phyloP scores from a whole-genome alignment of 495 filamentous ascomycete species.

The Xylaria intraflava region DNA sequence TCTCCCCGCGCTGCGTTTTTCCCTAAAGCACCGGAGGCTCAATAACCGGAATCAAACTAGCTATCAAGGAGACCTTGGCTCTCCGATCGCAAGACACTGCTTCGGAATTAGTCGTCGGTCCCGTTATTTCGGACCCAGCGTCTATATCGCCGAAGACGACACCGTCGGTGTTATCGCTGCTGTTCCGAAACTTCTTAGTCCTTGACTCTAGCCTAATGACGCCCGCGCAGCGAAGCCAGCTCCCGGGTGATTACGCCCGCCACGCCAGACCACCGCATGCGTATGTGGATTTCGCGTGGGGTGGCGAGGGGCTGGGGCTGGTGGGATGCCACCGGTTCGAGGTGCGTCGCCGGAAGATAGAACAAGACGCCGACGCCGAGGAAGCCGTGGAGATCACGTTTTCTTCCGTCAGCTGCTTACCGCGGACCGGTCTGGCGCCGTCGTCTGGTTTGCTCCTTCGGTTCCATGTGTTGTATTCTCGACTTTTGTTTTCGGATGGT shows the following conservation, averaged over 20 bases:
- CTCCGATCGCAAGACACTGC: neutral
- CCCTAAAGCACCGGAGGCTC: neutral
- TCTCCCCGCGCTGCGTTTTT: neutral
- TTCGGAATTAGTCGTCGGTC: neutral
- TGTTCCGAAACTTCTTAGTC: slow-evolving; percentile 13
- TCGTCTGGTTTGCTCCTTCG: neutral
- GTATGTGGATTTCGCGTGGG: slow-evolving; percentile 9
- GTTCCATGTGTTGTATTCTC: slow-evolving; percentile 14
- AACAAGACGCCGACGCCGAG: neutral
- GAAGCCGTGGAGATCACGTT: slow-evolving; percentile 1
- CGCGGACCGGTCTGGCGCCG: neutral
- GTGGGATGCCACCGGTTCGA: neutral
- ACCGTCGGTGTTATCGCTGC: slow-evolving; percentile 5
- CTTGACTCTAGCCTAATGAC: slow-evolving; percentile 4
- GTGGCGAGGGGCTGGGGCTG: neutral
- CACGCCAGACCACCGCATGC: slow-evolving; percentile 4
- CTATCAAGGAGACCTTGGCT: neutral
- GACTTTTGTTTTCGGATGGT: slow-evolving; percentile 13
- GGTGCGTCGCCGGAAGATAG: neutral
- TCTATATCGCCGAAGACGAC: neutral
- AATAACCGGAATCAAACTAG: neutral
- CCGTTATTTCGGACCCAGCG: neutral
- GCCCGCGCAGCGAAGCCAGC: neutral
- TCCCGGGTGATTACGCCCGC: slow-evolving; percentile 7
- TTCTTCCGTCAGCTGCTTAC: neutral